phyloP scores from a whole-genome alignment of 2,329 filamentous ascomycete species.

The Curvularia sp. region DNA sequence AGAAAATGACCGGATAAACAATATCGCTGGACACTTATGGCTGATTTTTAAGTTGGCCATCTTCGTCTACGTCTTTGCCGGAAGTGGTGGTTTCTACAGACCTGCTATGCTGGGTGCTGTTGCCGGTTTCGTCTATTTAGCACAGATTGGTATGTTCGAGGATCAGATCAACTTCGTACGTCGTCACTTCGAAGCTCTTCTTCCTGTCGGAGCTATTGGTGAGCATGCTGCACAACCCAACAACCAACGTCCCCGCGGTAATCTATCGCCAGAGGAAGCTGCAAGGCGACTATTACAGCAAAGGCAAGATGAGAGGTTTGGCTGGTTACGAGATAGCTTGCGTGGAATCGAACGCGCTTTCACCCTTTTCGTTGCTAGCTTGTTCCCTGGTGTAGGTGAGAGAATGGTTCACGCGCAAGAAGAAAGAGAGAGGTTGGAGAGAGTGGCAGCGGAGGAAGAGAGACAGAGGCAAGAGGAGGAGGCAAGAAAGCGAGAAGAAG shows the following conservation, averaged over 20 bases:
- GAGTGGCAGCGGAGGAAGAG: conserved; percentile 40
- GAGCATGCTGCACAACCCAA: conserved; percentile 27
- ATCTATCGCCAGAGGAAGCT: conserved; percentile 52
- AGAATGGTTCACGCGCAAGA: conserved; percentile 65
- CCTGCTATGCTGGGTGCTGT: conserved; percentile 53
- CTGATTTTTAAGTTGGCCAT: conserved; percentile 65
- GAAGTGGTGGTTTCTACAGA: conserved; percentile 53
- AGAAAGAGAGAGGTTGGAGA: conserved; percentile 51
- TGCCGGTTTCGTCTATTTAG: conserved; percentile 52
- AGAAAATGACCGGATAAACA: conserved; percentile 37
- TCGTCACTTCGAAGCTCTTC: conserved; percentile 55
- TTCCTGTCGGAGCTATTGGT: conserved; percentile 37
- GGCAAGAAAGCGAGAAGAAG: conserved; percentile 19
- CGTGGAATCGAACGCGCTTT: conserved; percentile 62
- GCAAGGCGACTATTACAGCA: conserved; percentile 52
- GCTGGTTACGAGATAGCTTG: conserved; percentile 47
- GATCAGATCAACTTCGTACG: conserved; percentile 50
- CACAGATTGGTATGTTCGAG: conserved; percentile 53
- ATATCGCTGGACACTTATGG: conserved; percentile 58
- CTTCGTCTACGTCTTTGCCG: conserved; percentile 65
- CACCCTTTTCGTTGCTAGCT: conserved; percentile 68
- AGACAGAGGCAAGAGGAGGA: conserved; percentile 27
- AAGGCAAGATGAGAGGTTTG: conserved; percentile 37
- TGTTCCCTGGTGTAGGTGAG: conserved; percentile 69
- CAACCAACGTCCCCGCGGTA: conserved; percentile 22